Percentiles rank a stretch among this genome's conserved stretches.
Evolutionary conservation across 306 rosid species (phyloP).

Genomic region (Prunus armeniaca): DNA sequence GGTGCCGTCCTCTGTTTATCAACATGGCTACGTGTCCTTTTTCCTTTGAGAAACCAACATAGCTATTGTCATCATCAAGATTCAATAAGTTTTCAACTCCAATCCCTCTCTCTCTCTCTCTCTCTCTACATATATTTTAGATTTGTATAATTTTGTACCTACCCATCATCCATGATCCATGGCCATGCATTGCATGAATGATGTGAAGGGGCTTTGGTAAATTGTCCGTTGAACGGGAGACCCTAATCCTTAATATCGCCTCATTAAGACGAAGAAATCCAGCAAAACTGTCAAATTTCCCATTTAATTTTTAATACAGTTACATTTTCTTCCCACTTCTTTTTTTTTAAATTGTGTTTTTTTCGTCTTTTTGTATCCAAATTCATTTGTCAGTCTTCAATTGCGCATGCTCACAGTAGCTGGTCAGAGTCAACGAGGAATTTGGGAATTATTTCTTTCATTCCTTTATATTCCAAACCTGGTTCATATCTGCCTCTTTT

Average conservation of each 20-base stretch:
- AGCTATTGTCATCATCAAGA: conserved; percentile 8
- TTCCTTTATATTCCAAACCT: conserved; percentile 33
- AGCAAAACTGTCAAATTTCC: conserved; percentile 41
- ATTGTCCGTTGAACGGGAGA: conserved; percentile 85
- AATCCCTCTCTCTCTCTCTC: neutral
- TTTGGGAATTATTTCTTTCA: conserved; percentile 41
- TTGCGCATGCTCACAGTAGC: conserved; percentile 22
- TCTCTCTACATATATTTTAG: neutral
- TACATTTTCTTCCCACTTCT: conserved; percentile 10
- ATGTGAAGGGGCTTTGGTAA: conserved; percentile 42
- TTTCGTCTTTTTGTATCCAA: conserved; percentile 5
- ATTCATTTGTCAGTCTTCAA: conserved; percentile 33
- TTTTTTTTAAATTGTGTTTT: conserved; percentile 4
- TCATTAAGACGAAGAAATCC: conserved; percentile 56
- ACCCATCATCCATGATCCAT: neutral
- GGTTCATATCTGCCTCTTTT: neutral
- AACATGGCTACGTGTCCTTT: conserved; percentile 61
- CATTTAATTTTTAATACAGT: conserved; percentile 21
- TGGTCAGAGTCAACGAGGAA: conserved; percentile 73
- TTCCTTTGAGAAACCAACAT: conserved; percentile 9
- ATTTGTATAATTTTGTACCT: neutral
- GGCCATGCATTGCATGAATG: neutral
- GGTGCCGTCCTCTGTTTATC: conserved; percentile 72
- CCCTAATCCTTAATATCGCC: conserved; percentile 74
- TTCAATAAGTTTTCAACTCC: neutral